Evolutionary conservation across 2,329 filamentous ascomycete species (phyloP).

Genomic region (Cadophora sp.): DNA sequence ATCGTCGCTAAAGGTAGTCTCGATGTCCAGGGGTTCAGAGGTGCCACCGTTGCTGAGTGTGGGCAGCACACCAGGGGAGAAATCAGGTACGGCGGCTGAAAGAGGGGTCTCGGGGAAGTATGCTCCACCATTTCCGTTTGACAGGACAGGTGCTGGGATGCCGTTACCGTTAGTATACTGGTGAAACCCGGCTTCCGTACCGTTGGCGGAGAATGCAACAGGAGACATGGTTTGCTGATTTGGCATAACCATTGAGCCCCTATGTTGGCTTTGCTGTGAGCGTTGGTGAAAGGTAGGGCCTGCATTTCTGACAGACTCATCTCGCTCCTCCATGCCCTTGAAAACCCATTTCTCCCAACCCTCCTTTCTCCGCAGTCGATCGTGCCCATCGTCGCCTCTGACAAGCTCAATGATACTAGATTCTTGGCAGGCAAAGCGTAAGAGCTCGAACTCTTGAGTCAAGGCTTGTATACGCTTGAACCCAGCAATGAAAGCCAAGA

Average conservation of each 20-base stretch:
- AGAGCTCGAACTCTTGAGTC: conserved; percentile 73
- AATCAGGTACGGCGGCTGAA: conserved; percentile 69
- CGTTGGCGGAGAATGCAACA: conserved; percentile 43
- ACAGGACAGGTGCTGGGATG: conserved; percentile 19
- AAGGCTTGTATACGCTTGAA: conserved; percentile 85
- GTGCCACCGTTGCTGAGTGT: conserved; percentile 30
- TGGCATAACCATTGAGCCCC: conserved; percentile 39
- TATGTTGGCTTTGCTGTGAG: conserved; percentile 33
- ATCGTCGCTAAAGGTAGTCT: conserved; percentile 57
- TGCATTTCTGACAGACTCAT: conserved; percentile 75
- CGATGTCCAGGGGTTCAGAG: conserved; percentile 41
- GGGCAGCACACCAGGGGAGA: conserved; percentile 46
- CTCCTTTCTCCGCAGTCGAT: conserved; percentile 76
- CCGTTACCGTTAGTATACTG: conserved; percentile 36
- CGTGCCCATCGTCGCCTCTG: conserved; percentile 75
- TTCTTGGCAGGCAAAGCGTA: conserved; percentile 77
- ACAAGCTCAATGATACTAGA: conserved; percentile 78
- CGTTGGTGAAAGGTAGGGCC: conserved; percentile 59
- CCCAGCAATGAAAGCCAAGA: conserved; percentile 76
- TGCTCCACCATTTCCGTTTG: conserved; percentile 50
- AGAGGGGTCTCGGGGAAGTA: conserved; percentile 57
- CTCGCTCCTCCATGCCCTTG: conserved; percentile 68
- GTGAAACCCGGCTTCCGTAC: conserved; percentile 39
- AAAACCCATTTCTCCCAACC: conserved; percentile 85
- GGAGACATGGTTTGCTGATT: conserved; percentile 42